Base-by-base conservation (phyloP, 495 filamentous ascomycete species). In the Saxispiralis lemnorum region DNA sequence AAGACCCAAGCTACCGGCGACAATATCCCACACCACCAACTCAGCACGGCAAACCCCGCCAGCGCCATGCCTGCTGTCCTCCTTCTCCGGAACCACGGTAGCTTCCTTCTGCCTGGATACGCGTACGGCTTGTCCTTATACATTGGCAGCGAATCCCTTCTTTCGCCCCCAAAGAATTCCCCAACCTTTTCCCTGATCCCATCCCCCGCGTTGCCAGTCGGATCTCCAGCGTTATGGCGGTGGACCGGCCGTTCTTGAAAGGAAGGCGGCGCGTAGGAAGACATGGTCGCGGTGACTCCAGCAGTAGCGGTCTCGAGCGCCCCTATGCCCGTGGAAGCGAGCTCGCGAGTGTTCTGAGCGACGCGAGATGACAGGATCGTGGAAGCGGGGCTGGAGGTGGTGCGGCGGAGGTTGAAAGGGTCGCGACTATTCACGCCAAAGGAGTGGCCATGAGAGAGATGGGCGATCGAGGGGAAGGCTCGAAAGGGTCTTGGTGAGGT, bases 121-220 rank as follows among this genome's bases (percentile, higher is more conserved):
- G 69, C 67, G 57, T 84, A 92, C 18, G 89, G 89, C 56, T 99
- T 99, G 62, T 99, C 89, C 67, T 99, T 99, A 63, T 99, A 99
- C 78, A 96, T 81, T 32, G 89, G 89, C 18, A 99, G 65, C 28
- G 35, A 39, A 13, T 76, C 68, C 40, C 69, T 73, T 35, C 71
- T 65, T 28, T 70, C 63, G 20, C 62, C 58, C 18, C 66, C 65
- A 47, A 79, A 75, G 34, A 74, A 66, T 12, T 63, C 64, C 35
- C 64, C 62, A 36, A 74, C 50, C 47, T 66, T 70, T 42, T 61
- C 62, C 16, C 60, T 57, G 6, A 64, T 39, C 16, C 44, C 45
- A 14, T 54, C 55, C 24, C 24, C 24, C 9, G 24, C 9, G 36
- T 57, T 54, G 14, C 63, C 57, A 45, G 56, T 52, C 60, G 40